Base-by-base conservation (phyloP, 495 filamentous ascomycete species). In the Hypoxylon rickii region DNA sequence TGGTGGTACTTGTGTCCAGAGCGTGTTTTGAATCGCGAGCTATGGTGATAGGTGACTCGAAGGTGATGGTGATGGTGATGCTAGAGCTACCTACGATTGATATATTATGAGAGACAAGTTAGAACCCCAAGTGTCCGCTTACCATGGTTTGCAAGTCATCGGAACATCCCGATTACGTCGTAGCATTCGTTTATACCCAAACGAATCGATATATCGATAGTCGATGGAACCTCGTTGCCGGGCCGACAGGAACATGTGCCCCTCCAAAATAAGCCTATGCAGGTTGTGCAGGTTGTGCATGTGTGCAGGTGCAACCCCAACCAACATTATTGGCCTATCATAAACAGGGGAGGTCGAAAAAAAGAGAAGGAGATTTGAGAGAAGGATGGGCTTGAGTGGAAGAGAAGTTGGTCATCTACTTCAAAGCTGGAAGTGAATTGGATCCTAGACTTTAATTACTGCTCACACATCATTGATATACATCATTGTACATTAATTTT, bases 1-100 rank as follows among this genome's bases (percentile, higher is more conserved):
- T 44, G 11, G 51, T 46, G 36, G 33, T 15, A 51, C 40, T 18
- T 33, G 51, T 44, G 57, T 54, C 12, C 21, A 32, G 3, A 26
- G 44, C n/a, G 41, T 10, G 36, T 44, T 33, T 33, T 33, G 45
- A 46, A 42, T 47, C 42, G 37, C 45, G 41, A 41, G 19, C 31
- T 38, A 16, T n/a, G n/a, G n/a, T n/a, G n/a, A n/a, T n/a, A n/a
- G n/a, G n/a, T n/a, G n/a, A n/a, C n/a, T n/a, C n/a, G n/a, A n/a
- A n/a, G n/a, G n/a, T n/a, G n/a, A n/a, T n/a, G n/a, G n/a, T n/a
- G n/a, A n/a, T n/a, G n/a, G n/a, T n/a, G n/a, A n/a, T n/a, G n/a
- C n/a, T n/a, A n/a, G n/a, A n/a, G n/a, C n/a, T n/a, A n/a, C n/a
- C n/a, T n/a, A n/a, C n/a, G n/a, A n/a, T n/a, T n/a, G n/a, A n/a